A percentile compares a stretch with the other conserved stretches of the same genome.
Conservation (phyloP, 306 rosid genomes). For the Pueraria montana region DNA sequence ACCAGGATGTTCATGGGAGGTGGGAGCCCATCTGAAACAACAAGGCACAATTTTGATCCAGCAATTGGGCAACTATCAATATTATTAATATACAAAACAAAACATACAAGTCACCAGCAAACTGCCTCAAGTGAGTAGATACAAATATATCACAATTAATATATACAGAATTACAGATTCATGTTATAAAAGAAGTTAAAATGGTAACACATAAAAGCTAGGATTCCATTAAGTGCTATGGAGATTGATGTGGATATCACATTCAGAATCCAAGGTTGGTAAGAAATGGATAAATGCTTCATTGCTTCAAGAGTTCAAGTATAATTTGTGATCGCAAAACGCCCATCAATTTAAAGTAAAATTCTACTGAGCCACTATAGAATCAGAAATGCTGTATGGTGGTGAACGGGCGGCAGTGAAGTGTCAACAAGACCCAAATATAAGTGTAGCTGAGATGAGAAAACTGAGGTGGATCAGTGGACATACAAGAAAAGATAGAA, state of each 20-base stretch:
- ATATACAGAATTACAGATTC: too few relatives aligned
- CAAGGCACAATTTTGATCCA: conserved; percentile 8
- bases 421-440: conserved; percentile 12
- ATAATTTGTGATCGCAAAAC: not conserved
- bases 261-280: not conserved
- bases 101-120: not conserved
- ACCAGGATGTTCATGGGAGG: conserved; percentile 6
- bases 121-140: conserved; percentile 8
- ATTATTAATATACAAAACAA: conserved; percentile 22
- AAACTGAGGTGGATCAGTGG: not conserved
- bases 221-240: not conserved
- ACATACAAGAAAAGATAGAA: conserved; percentile 20
- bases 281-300: conserved; percentile 12
- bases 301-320: not conserved
- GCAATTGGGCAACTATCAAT: not conserved
- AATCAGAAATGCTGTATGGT: not conserved
- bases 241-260: not conserved
- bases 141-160: conserved; percentile 13
- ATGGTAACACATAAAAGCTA: too few relatives aligned
- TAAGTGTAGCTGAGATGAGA: conserved; percentile 25
- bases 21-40: conserved; percentile 10
- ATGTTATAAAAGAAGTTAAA: too few relatives aligned
- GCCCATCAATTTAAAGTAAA: not conserved
- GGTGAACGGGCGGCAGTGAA: conserved; percentile 3
- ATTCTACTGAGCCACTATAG: not conserved